Evolutionary conservation across 371 early-diverging fungal species (phyloP), one percentile per base, ranked within the genome.

Genomic region (Apophysomyces sp.): DNA sequence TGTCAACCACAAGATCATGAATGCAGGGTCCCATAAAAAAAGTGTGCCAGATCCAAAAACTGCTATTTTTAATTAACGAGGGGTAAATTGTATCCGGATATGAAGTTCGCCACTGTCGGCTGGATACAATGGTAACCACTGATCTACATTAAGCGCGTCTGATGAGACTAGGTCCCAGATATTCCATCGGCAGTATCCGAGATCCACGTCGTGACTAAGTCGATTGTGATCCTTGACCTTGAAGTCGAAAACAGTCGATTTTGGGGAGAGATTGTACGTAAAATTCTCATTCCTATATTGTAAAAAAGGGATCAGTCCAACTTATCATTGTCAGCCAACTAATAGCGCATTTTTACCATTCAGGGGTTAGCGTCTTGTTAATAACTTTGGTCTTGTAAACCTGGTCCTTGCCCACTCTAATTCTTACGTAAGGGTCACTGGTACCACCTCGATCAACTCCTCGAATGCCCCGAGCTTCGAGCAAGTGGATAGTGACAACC

Each of bases 331-430:
- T 1, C 34, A 54, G 40, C 26, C 12, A 8, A 21, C 21, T 28
- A 31, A 37, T 63, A 4, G 24, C 26, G 40, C 12, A 18, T n/a
- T 24, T 52, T 64, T 57, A 81, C 74, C 94, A 97, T 53, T 65
- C 65, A 0, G 94, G 95, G 26, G 82, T 72, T 4, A 87, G 59
- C 3, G 89, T 87, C 69, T 91, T 90, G 74, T 89, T 86, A 27
- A 87, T 80, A 18, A 87, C 88, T 60, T 84, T 86, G 15, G 94
- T 92, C 67, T 91, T 92, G 66, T 82, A 68, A 21, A 87, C 16
- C 0, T 73, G 71, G 52, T 89, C 80, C 29, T 73, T 76, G 56
- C 79, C 84, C 28, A 80, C 49, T 18, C 75, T 72, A 0, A 87
- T 69, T 1, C 67, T 60, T 15, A 83, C 81, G 61, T 76, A 80